Percentiles rank a stretch among this genome's conserved stretches.
These are phyloP conservation scores for Micractinium sp. DNA, from an alignment of 139 green algal species.

Conservation along the genomic window DNA sequence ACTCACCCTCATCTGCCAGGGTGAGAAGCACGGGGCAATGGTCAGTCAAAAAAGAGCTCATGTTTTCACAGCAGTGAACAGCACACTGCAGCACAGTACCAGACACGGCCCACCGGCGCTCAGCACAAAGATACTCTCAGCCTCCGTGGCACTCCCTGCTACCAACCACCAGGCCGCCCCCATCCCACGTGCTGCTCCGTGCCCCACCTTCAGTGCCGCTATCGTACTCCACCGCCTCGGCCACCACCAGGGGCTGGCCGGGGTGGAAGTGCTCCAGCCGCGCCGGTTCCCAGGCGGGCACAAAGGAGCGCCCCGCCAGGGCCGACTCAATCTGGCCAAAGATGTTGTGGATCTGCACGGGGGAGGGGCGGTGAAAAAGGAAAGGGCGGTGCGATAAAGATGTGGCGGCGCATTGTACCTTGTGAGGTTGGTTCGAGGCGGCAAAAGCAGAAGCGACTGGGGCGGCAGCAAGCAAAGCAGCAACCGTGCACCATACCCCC, in stretches of 20 bases:
- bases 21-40: not conserved
- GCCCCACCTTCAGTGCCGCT: constrained; percentile 15
- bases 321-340: constrained; percentile 15
- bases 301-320: constrained; percentile 15
- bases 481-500: not conserved
- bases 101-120: not conserved
- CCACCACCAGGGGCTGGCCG: not conserved
- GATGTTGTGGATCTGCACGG: not conserved
- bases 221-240: not conserved
- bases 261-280: not conserved
- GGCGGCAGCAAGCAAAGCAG: not conserved
- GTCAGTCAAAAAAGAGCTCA: not conserved
- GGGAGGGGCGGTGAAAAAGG: not conserved
- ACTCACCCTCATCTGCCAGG: constrained; percentile 18
- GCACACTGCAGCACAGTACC: not conserved
- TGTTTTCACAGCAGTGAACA: no score
- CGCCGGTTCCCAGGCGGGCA: constrained; percentile 6
- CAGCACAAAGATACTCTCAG: no score
- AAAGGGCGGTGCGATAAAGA: not conserved
- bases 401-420: not conserved
- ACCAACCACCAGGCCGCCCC: not conserved
- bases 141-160: no score
- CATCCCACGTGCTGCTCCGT: not conserved
- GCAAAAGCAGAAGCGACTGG: not conserved
- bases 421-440: no score